Base-by-base conservation (phyloP, 106 monocot genomes). In the Phalaenopsis aphrodite region DNA sequence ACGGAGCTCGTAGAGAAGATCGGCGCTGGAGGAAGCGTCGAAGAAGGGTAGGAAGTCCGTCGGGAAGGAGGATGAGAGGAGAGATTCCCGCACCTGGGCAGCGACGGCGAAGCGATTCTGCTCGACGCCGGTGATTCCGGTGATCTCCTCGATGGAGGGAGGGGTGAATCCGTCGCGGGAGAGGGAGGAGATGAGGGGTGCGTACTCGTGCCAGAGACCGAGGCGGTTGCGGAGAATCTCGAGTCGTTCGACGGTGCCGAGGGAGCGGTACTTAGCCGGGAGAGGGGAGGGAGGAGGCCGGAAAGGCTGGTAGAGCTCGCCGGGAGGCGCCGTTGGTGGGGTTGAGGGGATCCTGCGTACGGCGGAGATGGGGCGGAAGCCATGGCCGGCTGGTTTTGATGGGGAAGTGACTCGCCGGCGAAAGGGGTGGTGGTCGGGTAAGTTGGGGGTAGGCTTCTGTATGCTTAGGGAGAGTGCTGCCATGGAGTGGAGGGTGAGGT, bases 131-230 rank as follows among this genome's bases (percentile, higher is more conserved):
- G 92, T 67, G 84, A 98, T 84, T 66, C 97, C 94, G 52, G 97
- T 94, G 82, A 76, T 77, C 84, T 98, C 97, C 86, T 98, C 94
- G 78, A 98, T 90, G 65, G 92, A 87, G 55, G 90, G 78, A 5
- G 94, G 89, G 23, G 90, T 92, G 86, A 92, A 94, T 79, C 94
- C 97, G 43, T 92, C 90, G 9, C 73, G 77, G 80, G 76, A 67
- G 83, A 98, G 92, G 78, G 92, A 79, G 64, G 90, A 61, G 82
- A 98, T 84, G 47, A 94, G 87, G 7, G 92, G 94, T 48, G 92
- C 89, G 89, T 92, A 98, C 74, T 98, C 97, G 89, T 87, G 82
- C 97, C 97, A 98, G 55, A 83, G 84, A 47, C 97, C 97, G 77
- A 98, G 87, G 37, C 97, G 89, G 81, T 92, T 77, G 82, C 92